These are phyloP conservation scores for Auriculariales sp. DNA, from an alignment of 768 basidiomycete genomes.

Conservation along the genomic window DNA sequence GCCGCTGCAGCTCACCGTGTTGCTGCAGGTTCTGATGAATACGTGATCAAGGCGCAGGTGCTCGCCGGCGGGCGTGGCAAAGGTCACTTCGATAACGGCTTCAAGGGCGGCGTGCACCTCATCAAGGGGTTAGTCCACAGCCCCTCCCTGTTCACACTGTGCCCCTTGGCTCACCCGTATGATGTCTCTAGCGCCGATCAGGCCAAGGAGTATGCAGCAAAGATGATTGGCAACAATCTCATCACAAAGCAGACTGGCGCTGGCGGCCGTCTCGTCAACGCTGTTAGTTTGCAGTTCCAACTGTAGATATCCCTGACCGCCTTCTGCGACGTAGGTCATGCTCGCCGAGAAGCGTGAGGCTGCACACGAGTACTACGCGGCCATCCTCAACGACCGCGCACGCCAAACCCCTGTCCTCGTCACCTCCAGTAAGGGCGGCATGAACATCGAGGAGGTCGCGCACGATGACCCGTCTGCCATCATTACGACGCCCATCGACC, in stretches of 20 bases:
- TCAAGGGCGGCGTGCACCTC: constrained; percentile 96
- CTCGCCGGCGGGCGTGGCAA: constrained; percentile 97
- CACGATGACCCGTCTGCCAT: constrained; percentile 89
- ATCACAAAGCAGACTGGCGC: constrained; percentile 99
- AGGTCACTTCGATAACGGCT: constrained; percentile 89
- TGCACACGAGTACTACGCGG: constrained; percentile 94
- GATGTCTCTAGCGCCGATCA: constrained; percentile 56
- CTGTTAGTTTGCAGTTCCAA: constrained; percentile 34
- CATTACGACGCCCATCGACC: constrained; percentile 86
- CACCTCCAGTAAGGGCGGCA: constrained; percentile 87
- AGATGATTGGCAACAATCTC: constrained; percentile 91
- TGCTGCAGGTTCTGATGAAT: constrained; percentile 46
- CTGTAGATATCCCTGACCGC: no score
- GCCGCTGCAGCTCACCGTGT: constrained; percentile 2
- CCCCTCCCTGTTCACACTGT: constrained; percentile 6
- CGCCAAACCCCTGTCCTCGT: constrained; percentile 85
- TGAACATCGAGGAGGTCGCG: constrained; percentile 99
- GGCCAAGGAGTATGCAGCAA: constrained; percentile 70
- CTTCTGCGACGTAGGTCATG: constrained; percentile 58
- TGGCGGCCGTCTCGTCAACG: constrained; percentile 84
- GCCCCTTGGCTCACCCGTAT: background rate
- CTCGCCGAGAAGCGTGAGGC: constrained; percentile 89
- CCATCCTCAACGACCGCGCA: constrained; percentile 88
- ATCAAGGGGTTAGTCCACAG: constrained; percentile 51
- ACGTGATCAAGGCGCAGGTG: constrained; percentile 98